Percentiles rank a stretch among this genome's conserved stretches.
These are phyloP conservation scores for Agaricus sinodeliciosus DNA, from an alignment of 768 basidiomycete genomes.

Conservation along the genomic window DNA sequence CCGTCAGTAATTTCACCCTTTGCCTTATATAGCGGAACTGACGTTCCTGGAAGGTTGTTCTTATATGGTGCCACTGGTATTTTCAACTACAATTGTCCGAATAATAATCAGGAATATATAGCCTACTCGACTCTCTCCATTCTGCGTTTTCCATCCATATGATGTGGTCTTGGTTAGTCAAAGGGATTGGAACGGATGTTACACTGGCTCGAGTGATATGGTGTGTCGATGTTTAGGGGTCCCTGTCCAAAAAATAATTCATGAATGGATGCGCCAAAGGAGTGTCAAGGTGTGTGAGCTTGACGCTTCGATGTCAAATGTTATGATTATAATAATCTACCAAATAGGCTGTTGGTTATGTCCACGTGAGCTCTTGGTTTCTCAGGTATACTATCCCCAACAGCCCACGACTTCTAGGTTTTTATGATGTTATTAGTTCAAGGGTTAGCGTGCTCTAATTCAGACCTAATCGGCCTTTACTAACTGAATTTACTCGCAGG, in stretches of 20 bases:
- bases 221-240: not conserved
- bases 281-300: constrained; percentile 7
- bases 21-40: not conserved
- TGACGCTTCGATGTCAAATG: not conserved
- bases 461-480: not conserved
- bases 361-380: not conserved
- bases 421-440: constrained; percentile 7
- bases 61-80: not conserved
- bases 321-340: not conserved
- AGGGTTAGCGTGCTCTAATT: not conserved
- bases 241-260: not conserved
- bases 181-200: constrained; percentile 1
- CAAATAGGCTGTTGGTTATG: constrained; percentile 4
- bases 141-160: constrained; percentile 10
- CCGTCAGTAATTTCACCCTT: not conserved
- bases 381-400: not conserved
- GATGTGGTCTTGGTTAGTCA: constrained; percentile 10
- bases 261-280: not conserved
- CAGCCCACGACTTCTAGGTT: not conserved
- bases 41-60: not conserved
- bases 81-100: not conserved
- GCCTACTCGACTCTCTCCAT: constrained; percentile 6
- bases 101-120: not conserved
- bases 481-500: not conserved
- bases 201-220: constrained; percentile 1